These are phyloP conservation scores for Neurospora tetrasperma DNA, from an alignment of 495 filamentous ascomycete species.

Conservation along the genomic window DNA sequence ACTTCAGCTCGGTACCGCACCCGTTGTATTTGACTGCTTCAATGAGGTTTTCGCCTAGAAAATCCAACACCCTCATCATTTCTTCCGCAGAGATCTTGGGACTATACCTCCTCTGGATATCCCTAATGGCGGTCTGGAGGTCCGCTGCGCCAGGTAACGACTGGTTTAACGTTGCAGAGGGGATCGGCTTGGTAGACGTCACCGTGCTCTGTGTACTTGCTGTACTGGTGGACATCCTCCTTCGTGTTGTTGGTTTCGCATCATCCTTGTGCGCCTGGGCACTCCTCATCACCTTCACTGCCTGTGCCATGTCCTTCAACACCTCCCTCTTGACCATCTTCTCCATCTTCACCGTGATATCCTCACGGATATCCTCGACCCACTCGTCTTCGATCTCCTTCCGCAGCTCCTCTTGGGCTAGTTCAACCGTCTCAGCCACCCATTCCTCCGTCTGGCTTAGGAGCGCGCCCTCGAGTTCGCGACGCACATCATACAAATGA, in stretches of 20 bases:
- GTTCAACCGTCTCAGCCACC: not conserved
- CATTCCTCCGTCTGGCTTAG: not conserved
- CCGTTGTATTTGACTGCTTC: not conserved
- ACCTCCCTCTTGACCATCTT: not conserved
- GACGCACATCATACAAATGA: not conserved
- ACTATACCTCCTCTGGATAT: not conserved
- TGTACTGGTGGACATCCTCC: not conserved
- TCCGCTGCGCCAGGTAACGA: not conserved
- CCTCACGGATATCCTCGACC: not conserved
- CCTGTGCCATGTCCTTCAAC: not conserved
- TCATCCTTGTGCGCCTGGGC: not conserved
- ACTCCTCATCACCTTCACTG: not conserved
- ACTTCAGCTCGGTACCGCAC: not conserved
- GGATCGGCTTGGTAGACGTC: not conserved
- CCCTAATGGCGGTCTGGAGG: not conserved
- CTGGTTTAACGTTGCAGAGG: not conserved
- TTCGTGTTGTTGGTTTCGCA: not conserved
- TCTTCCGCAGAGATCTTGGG: not conserved
- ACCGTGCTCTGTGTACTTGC: not conserved
- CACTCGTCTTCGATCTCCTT: not conserved
- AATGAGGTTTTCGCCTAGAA: fast-evolving
- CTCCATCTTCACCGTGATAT: not conserved
- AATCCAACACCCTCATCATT: not conserved
- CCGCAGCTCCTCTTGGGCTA: not conserved
- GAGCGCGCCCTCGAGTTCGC: not conserved